Evolutionary conservation across 768 basidiomycete genomes (phyloP), one percentile per base, ranked within the genome.

Genomic region (Auricularia heimuer): DNA sequence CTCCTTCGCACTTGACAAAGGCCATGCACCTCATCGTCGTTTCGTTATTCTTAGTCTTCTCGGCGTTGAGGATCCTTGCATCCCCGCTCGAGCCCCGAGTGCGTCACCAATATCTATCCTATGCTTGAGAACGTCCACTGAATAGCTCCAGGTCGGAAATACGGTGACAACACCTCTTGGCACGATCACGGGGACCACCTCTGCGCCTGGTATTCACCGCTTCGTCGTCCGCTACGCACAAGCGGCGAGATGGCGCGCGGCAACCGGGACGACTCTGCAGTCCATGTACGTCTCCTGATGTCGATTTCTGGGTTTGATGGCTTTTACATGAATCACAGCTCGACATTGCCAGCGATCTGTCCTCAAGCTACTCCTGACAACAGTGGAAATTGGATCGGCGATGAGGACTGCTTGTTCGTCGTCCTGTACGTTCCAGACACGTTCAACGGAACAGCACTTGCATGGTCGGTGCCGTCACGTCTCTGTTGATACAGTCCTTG

Each of bases 321-420:
- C 54, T 29, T 21, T 29, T 4, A 33, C 24, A 12, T 14, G 11
- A 4, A n/a, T 34, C 56, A 24, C 34, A 60, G 56, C 8, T 8
- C 85, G 0, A 75, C 74, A 8, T 75, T 90, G 44, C 91, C 92
- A 21, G 78, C 85, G 3, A 80, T 84, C 7, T 95, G 92, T 72
- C 87, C 89, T 10, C 93, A 94, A 73, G 75, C 65, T 54, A 35
- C 76, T 54, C 75, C 69, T 65, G 75, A 83, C 12, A 77, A 81
- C 69, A 34, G 56, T 18, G 56, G 67, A 78, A 34, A 82, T 82
- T n/a, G 71, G 74, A 3, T 82, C 77, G 74, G 80, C 73, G 64
- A 78, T 1, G 93, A 94, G 74, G 90, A 94, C 72, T 96, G 93
- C 73, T 78, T 96, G 61, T 92, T 85, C 21, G 84, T 91, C 78